Evolutionary conservation across 164 flowering plant species (phyloP).

Genomic region (Brasenia schreberi): DNA sequence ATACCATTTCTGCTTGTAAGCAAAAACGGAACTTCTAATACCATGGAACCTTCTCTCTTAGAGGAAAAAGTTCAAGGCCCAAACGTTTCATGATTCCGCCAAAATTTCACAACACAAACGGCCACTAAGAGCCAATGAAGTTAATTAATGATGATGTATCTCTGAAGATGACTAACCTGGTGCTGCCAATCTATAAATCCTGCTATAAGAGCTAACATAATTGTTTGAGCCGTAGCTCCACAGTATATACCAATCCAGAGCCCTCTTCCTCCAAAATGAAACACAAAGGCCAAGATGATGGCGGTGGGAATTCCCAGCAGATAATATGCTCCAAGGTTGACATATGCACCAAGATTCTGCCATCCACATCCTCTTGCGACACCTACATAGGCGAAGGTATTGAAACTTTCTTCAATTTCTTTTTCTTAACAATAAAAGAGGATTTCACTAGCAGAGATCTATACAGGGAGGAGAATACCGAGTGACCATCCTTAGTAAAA

Average conservation of each 20-base stretch:
- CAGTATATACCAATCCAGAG: conserved; percentile 61
- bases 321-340: conserved; percentile 62
- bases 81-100: neutral
- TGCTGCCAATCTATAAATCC: conserved; percentile 51
- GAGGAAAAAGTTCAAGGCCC: too few relatives aligned
- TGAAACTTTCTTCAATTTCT: neutral
- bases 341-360: conserved; percentile 69
- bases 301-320: conserved; percentile 61
- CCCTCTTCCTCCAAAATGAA: conserved; percentile 43
- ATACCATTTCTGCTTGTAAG: too few relatives aligned
- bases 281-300: conserved; percentile 29
- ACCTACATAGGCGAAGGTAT: conserved; percentile 18
- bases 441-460: too few relatives aligned
- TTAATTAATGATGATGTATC: neutral
- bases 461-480: too few relatives aligned
- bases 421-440: too few relatives aligned
- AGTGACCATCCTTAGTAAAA: too few relatives aligned
- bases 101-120: too few relatives aligned
- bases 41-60: neutral
- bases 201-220: conserved; percentile 32
- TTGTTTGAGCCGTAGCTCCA: conserved; percentile 40
- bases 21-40: too few relatives aligned
- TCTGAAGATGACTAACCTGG: conserved; percentile 21
- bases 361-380: conserved; percentile 79
- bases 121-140: neutral